Conservation (phyloP, 495 filamentous ascomycete species). For the Tuber brumale region DNA sequence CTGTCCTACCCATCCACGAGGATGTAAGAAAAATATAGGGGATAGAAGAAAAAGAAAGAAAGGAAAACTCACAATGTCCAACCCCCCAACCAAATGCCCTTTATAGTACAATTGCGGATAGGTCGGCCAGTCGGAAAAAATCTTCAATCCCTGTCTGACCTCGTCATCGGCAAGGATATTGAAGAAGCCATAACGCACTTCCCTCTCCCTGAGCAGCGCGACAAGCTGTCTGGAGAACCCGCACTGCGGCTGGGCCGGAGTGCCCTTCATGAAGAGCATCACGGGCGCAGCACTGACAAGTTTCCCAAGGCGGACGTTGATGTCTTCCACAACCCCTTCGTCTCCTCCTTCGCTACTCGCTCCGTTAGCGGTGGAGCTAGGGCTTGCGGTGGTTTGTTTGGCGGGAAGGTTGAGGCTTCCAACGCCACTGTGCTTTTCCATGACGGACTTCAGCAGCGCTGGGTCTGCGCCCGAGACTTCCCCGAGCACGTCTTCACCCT, state of each 20-base stretch:
- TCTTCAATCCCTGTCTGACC: conserved; percentile 90
- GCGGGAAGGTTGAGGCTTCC: conserved; percentile 31
- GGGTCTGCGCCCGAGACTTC: conserved; percentile 83
- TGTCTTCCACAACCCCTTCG: conserved; percentile 52
- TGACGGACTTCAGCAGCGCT: conserved; percentile 66
- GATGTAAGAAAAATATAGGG: not conserved
- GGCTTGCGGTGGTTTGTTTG: conserved; percentile 38
- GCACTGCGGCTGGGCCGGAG: conserved; percentile 83
- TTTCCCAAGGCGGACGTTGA: conserved; percentile 66
- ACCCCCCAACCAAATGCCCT: conserved; percentile 78
- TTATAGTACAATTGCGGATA: conserved; percentile 83
- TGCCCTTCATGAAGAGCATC: conserved; percentile 96
- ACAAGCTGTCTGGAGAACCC: conserved; percentile 91
- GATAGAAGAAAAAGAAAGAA: not conserved
- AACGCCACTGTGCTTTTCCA: conserved; percentile 66
- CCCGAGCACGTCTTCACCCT: conserved; percentile 63
- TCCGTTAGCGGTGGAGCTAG: conserved; percentile 11
- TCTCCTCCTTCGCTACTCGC: conserved; percentile 51
- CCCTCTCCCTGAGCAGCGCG: conserved; percentile 71
- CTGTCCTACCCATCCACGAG: not conserved
- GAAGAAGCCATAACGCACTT: conserved; percentile 96
- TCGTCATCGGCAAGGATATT: conserved; percentile 98
- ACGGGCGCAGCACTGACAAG: conserved; percentile 91
- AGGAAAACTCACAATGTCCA: conserved; percentile 84
- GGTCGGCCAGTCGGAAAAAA: conserved; percentile 93